A percentile compares a stretch with the other conserved stretches of the same genome.
These are phyloP conservation scores for Candida chauliodis DNA, from an alignment of 805 yeast genomes.

Conservation along the genomic window DNA sequence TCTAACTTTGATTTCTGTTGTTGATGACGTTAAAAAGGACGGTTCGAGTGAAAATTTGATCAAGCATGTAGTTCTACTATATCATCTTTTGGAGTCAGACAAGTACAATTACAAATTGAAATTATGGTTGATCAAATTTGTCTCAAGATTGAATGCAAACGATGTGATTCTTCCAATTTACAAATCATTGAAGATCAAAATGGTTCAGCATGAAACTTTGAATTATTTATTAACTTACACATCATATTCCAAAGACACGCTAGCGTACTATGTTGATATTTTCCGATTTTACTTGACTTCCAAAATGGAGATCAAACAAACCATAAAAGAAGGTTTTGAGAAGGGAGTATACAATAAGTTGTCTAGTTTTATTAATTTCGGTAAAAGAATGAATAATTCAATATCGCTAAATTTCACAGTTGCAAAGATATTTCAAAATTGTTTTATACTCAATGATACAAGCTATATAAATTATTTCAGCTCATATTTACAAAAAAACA, in stretches of 20 bases:
- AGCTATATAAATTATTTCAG: constrained; percentile 27
- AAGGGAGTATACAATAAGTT: constrained; percentile 63
- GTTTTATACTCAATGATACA: constrained; percentile 30
- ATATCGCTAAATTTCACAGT: constrained; percentile 37
- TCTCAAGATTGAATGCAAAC: constrained; percentile 54
- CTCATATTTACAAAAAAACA: constrained; percentile 14
- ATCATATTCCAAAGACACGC: constrained; percentile 39
- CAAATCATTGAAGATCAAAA: constrained; percentile 57
- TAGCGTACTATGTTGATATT: constrained; percentile 32
- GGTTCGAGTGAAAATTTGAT: constrained; percentile 20
- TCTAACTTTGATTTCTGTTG: constrained; percentile 53
- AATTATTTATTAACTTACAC: constrained; percentile 44
- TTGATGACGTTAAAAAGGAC: constrained; percentile 17
- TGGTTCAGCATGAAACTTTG: constrained; percentile 72
- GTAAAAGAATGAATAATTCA: constrained; percentile 49
- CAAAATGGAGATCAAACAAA: constrained; percentile 47
- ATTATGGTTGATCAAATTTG: constrained; percentile 67
- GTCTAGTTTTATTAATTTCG: constrained; percentile 62
- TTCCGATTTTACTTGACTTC: constrained; percentile 53
- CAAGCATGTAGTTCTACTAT: constrained; percentile 53
- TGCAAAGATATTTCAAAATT: constrained; percentile 29
- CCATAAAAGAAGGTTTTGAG: constrained; percentile 52
- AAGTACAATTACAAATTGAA: constrained; percentile 69
- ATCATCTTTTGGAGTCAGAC: constrained; percentile 51
- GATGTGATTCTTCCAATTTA: constrained; percentile 50